These are phyloP conservation scores for Suaeda aralocaspica DNA, from an alignment of 148 eudicot species.

Conservation along the genomic window DNA sequence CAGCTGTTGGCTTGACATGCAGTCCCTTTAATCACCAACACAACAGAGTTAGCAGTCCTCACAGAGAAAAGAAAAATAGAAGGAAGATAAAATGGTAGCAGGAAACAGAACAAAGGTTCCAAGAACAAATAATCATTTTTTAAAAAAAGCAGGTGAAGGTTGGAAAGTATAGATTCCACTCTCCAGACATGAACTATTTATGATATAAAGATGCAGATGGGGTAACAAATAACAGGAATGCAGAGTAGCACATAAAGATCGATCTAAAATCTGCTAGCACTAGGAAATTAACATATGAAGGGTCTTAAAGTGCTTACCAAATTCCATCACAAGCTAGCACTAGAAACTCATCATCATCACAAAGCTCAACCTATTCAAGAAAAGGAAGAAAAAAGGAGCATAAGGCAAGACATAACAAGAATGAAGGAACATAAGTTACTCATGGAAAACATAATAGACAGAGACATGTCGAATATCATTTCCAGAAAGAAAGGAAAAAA, in stretches of 20 bases:
- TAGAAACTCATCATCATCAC: slow-evolving; percentile 86
- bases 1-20: slow-evolving; percentile 98
- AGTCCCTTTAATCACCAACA: slow-evolving; percentile 75
- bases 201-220: background rate
- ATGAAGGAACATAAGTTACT: background rate
- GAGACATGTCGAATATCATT: background rate
- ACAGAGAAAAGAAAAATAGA: background rate
- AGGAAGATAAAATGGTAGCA: background rate
- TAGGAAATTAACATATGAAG: background rate
- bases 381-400: background rate
- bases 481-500: background rate
- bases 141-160: too few species aligned
- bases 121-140: too few species aligned
- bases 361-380: slow-evolving; percentile 60
- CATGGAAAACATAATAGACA: background rate
- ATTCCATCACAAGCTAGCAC: slow-evolving; percentile 98
- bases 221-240: background rate
- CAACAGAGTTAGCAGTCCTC: slow-evolving; percentile 4
- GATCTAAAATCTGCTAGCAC: background rate
- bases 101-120: background rate
- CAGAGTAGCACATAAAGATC: background rate
- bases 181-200: too few species aligned
- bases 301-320: slow-evolving; percentile 51
- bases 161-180: too few species aligned
- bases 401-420: background rate